Evolutionary conservation across 345 rosid genomes (phyloP), one percentile per base, ranked within the genome.

Genomic region (Citropsis articulata): DNA sequence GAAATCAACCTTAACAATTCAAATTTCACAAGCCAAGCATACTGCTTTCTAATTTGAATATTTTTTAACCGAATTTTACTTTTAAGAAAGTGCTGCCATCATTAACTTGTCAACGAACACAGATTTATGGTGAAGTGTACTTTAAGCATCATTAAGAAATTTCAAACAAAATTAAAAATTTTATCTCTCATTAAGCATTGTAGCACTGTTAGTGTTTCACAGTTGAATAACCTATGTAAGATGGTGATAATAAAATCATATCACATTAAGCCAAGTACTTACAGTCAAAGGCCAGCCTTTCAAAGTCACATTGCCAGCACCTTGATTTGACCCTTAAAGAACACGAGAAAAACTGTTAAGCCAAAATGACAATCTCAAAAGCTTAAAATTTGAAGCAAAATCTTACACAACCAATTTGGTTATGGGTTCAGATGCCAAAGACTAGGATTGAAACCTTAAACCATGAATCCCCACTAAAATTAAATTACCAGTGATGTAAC

Each of bases 201-300:
- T 55, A 31, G 12, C 4, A 42, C 21, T 66, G 40, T 50, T 19
- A 45, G 27, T 16, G 74, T 14, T 31, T 72, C 56, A 55, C 16
- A 10, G 48, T 68, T 33, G 60, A 59, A 24, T 19, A 31, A n/a
- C 48, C 36, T 21, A 38, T 38, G n/a, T 38, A 59, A 18, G 61
- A 18, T 65, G 19, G 19, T 16, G 22, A 18, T 53, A 53, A 53
- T 22, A 53, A 53, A 16, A 53, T 53, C 36, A 53, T 53, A 56
- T 55, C 25, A n/a, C 27, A 27, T 63, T n/a, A 68, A 63, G 48
- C 74, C 60, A 71, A n/a, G 48, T 22, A 78, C 90, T 76, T 81
- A 90, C 94, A 0, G 92, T 83, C 68, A 90, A 81, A 73, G 94
- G 94, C 94, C 92, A 89, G 77, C 94, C 92, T 83, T 89, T 89